Conservation (phyloP, 176 grass and related monocot species). For the Stipa capillata region DNA sequence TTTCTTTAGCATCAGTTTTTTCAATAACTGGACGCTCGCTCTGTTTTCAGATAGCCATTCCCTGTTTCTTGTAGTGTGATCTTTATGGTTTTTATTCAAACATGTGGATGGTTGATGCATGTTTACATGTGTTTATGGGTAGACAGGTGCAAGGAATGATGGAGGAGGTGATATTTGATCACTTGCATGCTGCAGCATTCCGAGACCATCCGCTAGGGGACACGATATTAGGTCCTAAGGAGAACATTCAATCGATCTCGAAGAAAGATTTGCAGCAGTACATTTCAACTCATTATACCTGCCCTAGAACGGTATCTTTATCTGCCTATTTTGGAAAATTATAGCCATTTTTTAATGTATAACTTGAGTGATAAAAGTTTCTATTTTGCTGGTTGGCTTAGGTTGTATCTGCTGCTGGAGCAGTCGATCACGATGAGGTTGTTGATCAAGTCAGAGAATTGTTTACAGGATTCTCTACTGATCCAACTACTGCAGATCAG, state of each 20-base stretch:
- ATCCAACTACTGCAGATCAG: slow-evolving; percentile 82
- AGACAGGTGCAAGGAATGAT: slow-evolving; percentile 88
- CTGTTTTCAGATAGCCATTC: background rate
- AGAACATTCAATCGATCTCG: slow-evolving; percentile 73
- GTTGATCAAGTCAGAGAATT: slow-evolving; percentile 65
- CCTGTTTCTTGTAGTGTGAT: background rate
- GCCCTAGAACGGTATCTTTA: slow-evolving; percentile 72
- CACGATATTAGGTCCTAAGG: slow-evolving; percentile 90
- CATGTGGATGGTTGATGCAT: slow-evolving; percentile 19
- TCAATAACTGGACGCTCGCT: background rate
- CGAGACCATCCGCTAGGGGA: slow-evolving; percentile 71
- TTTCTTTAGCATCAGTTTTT: background rate
- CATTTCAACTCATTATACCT: slow-evolving; percentile 92
- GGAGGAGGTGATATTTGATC: slow-evolving; percentile 97
- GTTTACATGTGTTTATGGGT: slow-evolving; percentile 20
- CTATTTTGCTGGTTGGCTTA: slow-evolving; percentile 18
- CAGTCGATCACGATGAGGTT: slow-evolving; percentile 73
- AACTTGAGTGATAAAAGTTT: background rate
- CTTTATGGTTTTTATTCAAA: background rate
- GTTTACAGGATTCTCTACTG: slow-evolving; percentile 80
- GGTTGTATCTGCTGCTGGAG: slow-evolving; percentile 95
- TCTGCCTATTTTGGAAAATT: slow-evolving; percentile 1
- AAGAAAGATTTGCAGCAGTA: slow-evolving; percentile 70
- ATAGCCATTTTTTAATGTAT: background rate
- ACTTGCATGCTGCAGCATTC: slow-evolving; percentile 91